Percentiles rank a stretch among this genome's conserved stretches.
phyloP scores from a whole-genome alignment of 371 early-diverging fungal genomes.

The Apophysomyces trapeziformis region DNA sequence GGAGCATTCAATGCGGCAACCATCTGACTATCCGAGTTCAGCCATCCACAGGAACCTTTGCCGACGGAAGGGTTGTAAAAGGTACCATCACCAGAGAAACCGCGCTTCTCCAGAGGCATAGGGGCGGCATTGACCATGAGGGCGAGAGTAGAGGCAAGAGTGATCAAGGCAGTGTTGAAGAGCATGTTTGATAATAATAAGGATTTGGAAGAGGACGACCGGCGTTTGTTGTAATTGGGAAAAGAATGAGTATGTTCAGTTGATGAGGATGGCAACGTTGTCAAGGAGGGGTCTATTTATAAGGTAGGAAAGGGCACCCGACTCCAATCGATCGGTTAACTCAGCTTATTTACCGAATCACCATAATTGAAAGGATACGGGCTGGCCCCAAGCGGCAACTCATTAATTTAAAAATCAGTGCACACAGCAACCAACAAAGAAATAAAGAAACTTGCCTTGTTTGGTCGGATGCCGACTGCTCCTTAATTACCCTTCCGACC shows the following conservation, averaged over 20 bases:
- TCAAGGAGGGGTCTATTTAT: not conserved
- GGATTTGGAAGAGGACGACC: not conserved
- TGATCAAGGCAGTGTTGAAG: constrained; percentile 3
- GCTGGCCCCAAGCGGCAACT: not conserved
- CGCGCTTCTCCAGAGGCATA: constrained; percentile 5
- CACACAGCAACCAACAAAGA: not conserved
- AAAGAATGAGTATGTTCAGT: not conserved
- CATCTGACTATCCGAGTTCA: constrained; percentile 22
- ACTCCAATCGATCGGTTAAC: not conserved
- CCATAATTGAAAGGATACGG: not conserved
- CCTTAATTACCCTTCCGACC: not conserved
- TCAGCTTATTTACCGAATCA: constrained; percentile 2
- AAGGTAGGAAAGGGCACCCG: not conserved
- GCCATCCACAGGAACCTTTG: constrained; percentile 10
- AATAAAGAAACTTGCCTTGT: constrained; percentile 8
- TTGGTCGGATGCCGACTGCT: constrained; percentile 11
- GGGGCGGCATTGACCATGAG: not conserved
- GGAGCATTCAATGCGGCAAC: constrained; percentile 35
- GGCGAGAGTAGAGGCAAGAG: not conserved
- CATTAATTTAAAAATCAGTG: not conserved
- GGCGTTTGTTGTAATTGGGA: not conserved
- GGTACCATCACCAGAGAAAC: constrained; percentile 12
- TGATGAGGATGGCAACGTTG: no score
- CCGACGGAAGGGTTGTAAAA: constrained; percentile 10
- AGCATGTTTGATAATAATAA: not conserved